Base-by-base conservation (phyloP, 2,329 filamentous ascomycete species). In the Fusarium chaquense region DNA sequence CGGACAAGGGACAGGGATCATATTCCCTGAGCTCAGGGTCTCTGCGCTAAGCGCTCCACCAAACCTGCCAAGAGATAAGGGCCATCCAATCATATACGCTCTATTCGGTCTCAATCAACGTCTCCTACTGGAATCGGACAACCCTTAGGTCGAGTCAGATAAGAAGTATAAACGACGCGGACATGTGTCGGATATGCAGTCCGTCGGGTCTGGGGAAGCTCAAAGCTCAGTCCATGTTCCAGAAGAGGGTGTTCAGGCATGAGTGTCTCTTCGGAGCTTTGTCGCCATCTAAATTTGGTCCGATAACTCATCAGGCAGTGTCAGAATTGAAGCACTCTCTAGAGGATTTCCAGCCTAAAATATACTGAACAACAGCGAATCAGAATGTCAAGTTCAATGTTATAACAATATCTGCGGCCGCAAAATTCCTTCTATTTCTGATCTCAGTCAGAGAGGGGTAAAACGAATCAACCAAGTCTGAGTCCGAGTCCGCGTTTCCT, bases 61-160 rank as follows among this genome's bases (percentile, higher is more conserved):
- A 38, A 64, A 67, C 58, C 62, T 69, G 69, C 68, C 70, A 70
- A 76, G 67, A 76, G 76, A 77, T 77, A 77, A 77, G 76, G 47
- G 46, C 43, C 24, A 35, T 15, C 76, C 76, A 77, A 77, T 77
- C 56, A 76, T 53, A 33, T 20, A 15, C 46, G 28, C n/a, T 45
- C 59, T 54, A 61, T 69, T 66, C 63, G 46, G 68, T 63, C 63
- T 45, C 65, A 57, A 55, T 61, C 62, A 36, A 62, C 58, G 44
- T 62, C 58, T 65, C 54, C 52, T 55, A 53, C 67, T 50, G 41
- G 58, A 59, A 58, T 53, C 62, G 46, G 59, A 55, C 56, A 64
- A 44, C 45, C 51, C 51, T 51, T 26, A 55, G 52, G 44, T 45
- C 11, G 16, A 35, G 44, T 51, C 33, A 70, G 65, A 75, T 75